Base-by-base conservation (phyloP, 805 yeast genomes). In the Yarrowia divulgata region DNA sequence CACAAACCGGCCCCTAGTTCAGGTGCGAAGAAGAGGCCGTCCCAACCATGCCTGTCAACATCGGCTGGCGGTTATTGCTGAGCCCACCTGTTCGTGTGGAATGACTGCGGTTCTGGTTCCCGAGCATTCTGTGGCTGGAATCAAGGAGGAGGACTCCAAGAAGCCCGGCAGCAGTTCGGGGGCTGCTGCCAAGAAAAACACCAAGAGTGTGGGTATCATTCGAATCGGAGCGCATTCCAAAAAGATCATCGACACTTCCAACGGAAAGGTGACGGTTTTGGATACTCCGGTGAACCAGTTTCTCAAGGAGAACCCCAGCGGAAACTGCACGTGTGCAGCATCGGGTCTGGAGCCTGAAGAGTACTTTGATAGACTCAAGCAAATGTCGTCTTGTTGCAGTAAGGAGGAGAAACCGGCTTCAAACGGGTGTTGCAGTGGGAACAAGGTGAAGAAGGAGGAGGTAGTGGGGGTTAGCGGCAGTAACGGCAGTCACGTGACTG, bases 1-100 rank as follows among this genome's bases (percentile, higher is more conserved):
- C 78, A 86, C 90, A 39, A 82, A 85, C 67, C 83, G 97, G 58
- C 91, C 95, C 32, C 81, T 94, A 49, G 88, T 93, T 13, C 91
- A 92, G 74, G 97, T 94, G 13, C 84, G 97, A 35, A 86, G 91
- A n/a, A 85, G 97, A 70, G 99, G 98, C 0, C 80, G 98, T 58
- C 98, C 97, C 0, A 82, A 85, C 35, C 83, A 87, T 10, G 87
- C 84, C 66, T 85, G 85, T 6, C 81, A 81, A 62, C 87, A 86
- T 71, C 77, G 91, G 63, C 81, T 87, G 14, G 91, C 91, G 7
- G 71, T 74, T 6, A 58, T 74, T 46, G 75, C 76, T 6, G 73
- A 74, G 18, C 62, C 55, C 37, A 69, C 71, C 67, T 43, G 71
- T 40, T 34, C 60, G 12, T 69, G 66, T 46, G 70, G 69, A 7